Conservation (phyloP, 2,329 filamentous ascomycete species). For the Arthrobotrys conoides region DNA sequence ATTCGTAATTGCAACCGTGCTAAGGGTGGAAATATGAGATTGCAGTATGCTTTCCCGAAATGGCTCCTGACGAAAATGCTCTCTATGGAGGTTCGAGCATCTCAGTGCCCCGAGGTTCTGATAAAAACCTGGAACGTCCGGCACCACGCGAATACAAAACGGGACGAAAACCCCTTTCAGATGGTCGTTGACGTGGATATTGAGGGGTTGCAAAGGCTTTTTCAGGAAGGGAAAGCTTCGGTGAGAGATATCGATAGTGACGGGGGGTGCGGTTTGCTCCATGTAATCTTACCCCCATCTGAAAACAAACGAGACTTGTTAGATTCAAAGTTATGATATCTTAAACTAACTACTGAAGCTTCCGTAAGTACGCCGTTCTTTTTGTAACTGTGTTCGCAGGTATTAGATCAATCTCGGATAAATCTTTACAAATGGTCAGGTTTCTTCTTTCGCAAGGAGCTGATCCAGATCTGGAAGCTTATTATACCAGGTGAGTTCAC, state of each 20-base stretch:
- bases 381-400: no score
- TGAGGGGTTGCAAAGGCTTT: neutral
- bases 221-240: neutral
- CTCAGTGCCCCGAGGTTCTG: neutral
- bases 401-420: no score
- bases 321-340: no score
- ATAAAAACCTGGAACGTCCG: constrained; percentile 21
- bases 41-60: constrained; percentile 25
- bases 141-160: no score
- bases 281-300: neutral
- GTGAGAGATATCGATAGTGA: neutral
- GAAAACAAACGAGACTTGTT: no score
- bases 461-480: no score
- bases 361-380: no score
- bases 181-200: neutral
- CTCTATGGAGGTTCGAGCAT: neutral
- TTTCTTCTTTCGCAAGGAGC: no score
- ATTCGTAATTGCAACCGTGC: neutral
- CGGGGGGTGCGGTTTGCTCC: neutral
- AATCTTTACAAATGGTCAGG: no score
- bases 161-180: neutral
- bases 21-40: neutral
- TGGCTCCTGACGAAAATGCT: constrained; percentile 5
- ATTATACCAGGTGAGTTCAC: no score
- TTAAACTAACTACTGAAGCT: no score